Evolutionary conservation across 305 asterid species (phyloP).

Genomic region (Fraxinus greggii): DNA sequence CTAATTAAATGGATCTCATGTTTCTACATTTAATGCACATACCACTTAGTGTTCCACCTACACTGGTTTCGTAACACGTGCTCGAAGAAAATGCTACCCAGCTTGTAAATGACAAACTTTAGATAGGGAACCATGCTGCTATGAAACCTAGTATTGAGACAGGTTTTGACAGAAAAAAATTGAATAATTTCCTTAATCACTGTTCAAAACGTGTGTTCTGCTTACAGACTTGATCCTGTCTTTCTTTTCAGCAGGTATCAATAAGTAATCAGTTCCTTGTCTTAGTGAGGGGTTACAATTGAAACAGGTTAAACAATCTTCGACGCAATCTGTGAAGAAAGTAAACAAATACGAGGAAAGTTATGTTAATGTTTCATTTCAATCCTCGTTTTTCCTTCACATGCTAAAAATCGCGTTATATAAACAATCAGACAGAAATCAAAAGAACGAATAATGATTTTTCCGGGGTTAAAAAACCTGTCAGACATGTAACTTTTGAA

Average conservation of each 20-base stretch:
- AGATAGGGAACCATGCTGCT: neutral
- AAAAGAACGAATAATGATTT: slow-evolving; percentile 21
- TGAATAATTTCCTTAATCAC: neutral
- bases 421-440: slow-evolving; percentile 27
- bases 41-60: too few relatives aligned
- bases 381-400: slow-evolving; percentile 26
- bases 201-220: neutral
- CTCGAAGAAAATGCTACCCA: neutral
- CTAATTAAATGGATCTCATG: neutral
- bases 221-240: neutral
- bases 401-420: slow-evolving; percentile 36
- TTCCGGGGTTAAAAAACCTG: slow-evolving; percentile 21
- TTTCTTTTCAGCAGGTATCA: neutral
- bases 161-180: neutral
- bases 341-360: slow-evolving; percentile 31
- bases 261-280: neutral
- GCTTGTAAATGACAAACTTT: neutral
- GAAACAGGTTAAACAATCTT: slow-evolving; percentile 19
- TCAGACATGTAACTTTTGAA: slow-evolving; percentile 44
- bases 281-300: neutral
- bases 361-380: slow-evolving; percentile 21
- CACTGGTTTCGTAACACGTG: neutral
- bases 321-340: slow-evolving; percentile 29
- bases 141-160: neutral
- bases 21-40: neutral